Conservation (phyloP, 2,329 filamentous ascomycete species). For the Lecanosticta acicola region DNA sequence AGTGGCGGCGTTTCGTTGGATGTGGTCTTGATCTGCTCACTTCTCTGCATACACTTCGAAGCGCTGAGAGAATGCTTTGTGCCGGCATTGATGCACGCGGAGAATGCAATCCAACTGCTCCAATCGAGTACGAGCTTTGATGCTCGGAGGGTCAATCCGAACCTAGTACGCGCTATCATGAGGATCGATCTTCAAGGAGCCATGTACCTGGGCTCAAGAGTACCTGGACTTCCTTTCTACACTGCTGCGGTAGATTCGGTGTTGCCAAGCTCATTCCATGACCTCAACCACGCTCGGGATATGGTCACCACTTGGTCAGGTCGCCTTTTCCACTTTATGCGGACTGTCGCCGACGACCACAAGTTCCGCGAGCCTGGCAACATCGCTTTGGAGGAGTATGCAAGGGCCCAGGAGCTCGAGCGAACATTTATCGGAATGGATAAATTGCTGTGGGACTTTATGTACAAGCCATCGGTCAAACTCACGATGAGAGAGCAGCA, state of each 20-base stretch:
- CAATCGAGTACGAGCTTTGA: constrained; percentile 20
- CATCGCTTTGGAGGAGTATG: constrained; percentile 26
- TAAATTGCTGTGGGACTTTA: constrained; percentile 25
- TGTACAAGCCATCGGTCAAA: constrained; percentile 26
- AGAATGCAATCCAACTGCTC: constrained; percentile 30
- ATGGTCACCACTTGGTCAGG: constrained; percentile 27
- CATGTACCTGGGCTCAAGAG: constrained; percentile 23
- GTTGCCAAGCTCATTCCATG: constrained; percentile 22
- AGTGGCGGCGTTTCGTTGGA: constrained; percentile 21
- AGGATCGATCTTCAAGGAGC: constrained; percentile 30
- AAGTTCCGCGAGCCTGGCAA: constrained; percentile 23
- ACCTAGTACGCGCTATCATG: constrained; percentile 27
- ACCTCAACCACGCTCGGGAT: constrained; percentile 28
- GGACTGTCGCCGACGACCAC: constrained; percentile 24
- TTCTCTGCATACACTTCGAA: constrained; percentile 33
- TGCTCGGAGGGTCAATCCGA: constrained; percentile 24
- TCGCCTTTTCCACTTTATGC: constrained; percentile 28
- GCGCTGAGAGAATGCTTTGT: constrained; percentile 29
- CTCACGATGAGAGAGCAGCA: constrained; percentile 28
- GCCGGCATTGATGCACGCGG: constrained; percentile 30
- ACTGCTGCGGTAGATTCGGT: constrained; percentile 24
- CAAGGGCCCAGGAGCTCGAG: constrained; percentile 25
- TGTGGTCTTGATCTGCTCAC: constrained; percentile 27
- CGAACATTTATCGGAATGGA: constrained; percentile 25
- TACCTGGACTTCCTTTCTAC: constrained; percentile 28